Percentiles rank a stretch among this genome's conserved stretches.
These are phyloP conservation scores for Tuber indicum DNA, from an alignment of 495 filamentous ascomycete genomes.

Conservation along the genomic window DNA sequence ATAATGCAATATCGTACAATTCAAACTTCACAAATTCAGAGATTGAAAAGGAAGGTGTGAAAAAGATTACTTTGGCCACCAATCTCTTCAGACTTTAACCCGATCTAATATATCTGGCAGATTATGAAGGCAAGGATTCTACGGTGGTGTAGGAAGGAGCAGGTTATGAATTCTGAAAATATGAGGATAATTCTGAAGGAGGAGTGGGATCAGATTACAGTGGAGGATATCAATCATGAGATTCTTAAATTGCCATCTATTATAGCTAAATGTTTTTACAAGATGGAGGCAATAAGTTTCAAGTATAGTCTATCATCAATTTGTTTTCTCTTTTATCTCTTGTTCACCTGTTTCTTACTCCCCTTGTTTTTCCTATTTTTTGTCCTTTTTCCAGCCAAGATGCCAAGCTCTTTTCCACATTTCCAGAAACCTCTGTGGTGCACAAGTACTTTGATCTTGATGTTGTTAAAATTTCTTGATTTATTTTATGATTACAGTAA, in stretches of 20 bases:
- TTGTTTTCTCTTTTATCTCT: too few relatives aligned
- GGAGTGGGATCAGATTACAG: constrained; percentile 1
- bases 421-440: too few relatives aligned
- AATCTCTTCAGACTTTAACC: constrained; percentile 14
- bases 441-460: too few relatives aligned
- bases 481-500: too few relatives aligned
- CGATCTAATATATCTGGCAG: constrained; percentile 15
- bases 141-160: too few relatives aligned
- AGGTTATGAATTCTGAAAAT: background rate
- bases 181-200: background rate
- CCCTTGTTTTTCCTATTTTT: too few relatives aligned
- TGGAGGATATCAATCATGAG: constrained; percentile 11
- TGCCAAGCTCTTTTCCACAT: too few relatives aligned
- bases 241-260: constrained; percentile 12
- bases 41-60: constrained; percentile 10
- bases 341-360: too few relatives aligned
- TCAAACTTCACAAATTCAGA: constrained; percentile 13
- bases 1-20: constrained; percentile 8
- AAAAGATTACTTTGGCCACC: constrained; percentile 12
- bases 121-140: too few relatives aligned
- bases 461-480: too few relatives aligned
- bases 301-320: background rate
- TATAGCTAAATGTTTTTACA: constrained; percentile 12
- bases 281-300: constrained; percentile 13
- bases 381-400: too few relatives aligned